Base-by-base conservation (phyloP, 257 asterid genomes). In the Solanum gracilifrons region DNA sequence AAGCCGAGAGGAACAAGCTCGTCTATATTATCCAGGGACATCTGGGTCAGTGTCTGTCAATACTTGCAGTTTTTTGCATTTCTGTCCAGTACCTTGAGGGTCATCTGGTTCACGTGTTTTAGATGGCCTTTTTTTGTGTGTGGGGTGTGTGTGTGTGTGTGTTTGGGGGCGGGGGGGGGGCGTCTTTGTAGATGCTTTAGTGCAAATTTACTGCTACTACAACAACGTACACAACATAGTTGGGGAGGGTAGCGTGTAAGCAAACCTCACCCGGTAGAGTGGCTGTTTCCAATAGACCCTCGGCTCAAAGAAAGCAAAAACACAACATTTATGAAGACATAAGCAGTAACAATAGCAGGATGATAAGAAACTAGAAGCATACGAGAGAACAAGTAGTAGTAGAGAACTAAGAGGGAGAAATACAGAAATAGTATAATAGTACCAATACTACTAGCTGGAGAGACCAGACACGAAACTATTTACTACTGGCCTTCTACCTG, bases 1-100 rank as follows among this genome's bases (percentile, higher is more conserved):
- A 86, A 95, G 99, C 88, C 94, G 92, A 84, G 98, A 95, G 91
- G 99, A 97, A 91, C 95, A 94, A 90, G 99, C 99, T 86, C 96
- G 96, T 77, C 90, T 97, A 58, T 97, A 94, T 88, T 92, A 77
- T 89, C 90, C 95, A 3, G 93, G 90, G 85, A 92, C 93, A 86
- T 93, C 98, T 12, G 98, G 98, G 98, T 96, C 69, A 82, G 91
- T 90, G 36, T 82, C 84, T 72, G 82, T 73, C 39, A 13, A 71
- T 27, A 9, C n/a, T 55, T 55, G 64, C n/a, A 55, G 25, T 7
- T 79, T 79, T 79, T 79, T 79, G 84, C 36, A 13, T 27, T 25
- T 25, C 15, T 79, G 7, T 25, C 32, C 64, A 41, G 64, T 20
- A 25, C 83, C 23, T 76, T 12, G 32, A 37, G 11, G 83, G 79